phyloP scores from a whole-genome alignment of 495 filamentous ascomycete species.

The Zalerion maritima region DNA sequence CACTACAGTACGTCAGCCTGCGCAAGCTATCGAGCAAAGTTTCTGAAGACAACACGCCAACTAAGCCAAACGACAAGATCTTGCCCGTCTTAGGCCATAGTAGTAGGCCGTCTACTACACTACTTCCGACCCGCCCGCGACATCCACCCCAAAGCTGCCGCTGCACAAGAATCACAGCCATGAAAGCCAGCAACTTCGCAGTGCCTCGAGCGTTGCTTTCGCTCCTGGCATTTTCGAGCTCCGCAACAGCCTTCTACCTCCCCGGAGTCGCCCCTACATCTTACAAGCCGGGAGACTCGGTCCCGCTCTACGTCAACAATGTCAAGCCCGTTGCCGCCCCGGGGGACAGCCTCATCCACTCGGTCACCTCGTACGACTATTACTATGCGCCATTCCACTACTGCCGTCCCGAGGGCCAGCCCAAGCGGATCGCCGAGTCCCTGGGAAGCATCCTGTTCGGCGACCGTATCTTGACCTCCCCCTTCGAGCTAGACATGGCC shows the following conservation, averaged over 20 bases:
- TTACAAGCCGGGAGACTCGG: constrained; percentile 57
- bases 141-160: too few relatives aligned
- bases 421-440: constrained; percentile 66
- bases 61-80: too few relatives aligned
- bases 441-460: constrained; percentile 93
- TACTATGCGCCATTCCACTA: constrained; percentile 79
- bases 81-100: too few relatives aligned
- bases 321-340: constrained; percentile 71
- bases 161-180: too few relatives aligned
- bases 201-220: constrained; percentile 32
- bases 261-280: constrained; percentile 92
- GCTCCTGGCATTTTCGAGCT: constrained; percentile 30
- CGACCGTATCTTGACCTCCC: constrained; percentile 84
- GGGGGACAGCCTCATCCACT: constrained; percentile 62
- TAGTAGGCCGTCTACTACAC: too few relatives aligned
- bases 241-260: constrained; percentile 78
- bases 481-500: constrained; percentile 74
- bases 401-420: constrained; percentile 62
- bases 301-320: constrained; percentile 85
- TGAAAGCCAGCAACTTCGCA: constrained; percentile 32
- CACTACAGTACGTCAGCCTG: too few relatives aligned
- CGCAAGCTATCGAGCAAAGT: too few relatives aligned
- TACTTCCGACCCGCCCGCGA: too few relatives aligned
- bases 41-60: too few relatives aligned
- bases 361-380: constrained; percentile 91